Evolutionary conservation across 768 basidiomycete genomes (phyloP).

Genomic region (Naganishia onofrii): DNA sequence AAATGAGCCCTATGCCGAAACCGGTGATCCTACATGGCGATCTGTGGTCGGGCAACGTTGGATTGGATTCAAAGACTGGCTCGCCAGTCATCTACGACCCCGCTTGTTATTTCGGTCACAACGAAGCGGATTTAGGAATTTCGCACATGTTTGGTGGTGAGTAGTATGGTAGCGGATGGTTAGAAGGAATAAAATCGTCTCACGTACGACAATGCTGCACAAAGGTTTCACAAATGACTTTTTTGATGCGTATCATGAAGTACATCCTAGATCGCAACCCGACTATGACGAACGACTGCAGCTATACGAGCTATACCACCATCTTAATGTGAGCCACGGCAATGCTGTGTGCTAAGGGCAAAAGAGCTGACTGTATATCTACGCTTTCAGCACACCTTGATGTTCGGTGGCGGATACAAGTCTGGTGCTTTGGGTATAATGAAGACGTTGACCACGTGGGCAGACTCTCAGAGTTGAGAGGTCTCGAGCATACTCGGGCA

Average conservation of each 20-base stretch:
- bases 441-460: constrained; percentile 37
- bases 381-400: constrained; percentile 40
- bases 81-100: constrained; percentile 48
- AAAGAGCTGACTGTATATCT: neutral
- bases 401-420: constrained; percentile 47
- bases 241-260: constrained; percentile 46
- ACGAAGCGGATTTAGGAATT: constrained; percentile 49
- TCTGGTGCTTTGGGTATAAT: constrained; percentile 41
- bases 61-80: constrained; percentile 35
- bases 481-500: neutral
- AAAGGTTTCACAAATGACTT: constrained; percentile 47
- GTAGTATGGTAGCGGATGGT: neutral
- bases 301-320: constrained; percentile 49
- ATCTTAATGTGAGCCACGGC: constrained; percentile 44
- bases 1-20: constrained; percentile 36
- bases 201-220: neutral
- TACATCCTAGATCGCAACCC: constrained; percentile 40
- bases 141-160: constrained; percentile 51
- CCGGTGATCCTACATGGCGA: constrained; percentile 52
- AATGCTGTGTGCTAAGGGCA: neutral
- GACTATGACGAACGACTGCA: constrained; percentile 40
- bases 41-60: constrained; percentile 51
- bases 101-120: constrained; percentile 44
- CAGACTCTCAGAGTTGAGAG: constrained; percentile 5
- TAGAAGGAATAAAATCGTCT: neutral